Percentiles rank a stretch among this genome's conserved stretches.
These are phyloP conservation scores for Fusarium sp. DNA, from an alignment of 2,329 filamentous ascomycete species.

Conservation along the genomic window DNA sequence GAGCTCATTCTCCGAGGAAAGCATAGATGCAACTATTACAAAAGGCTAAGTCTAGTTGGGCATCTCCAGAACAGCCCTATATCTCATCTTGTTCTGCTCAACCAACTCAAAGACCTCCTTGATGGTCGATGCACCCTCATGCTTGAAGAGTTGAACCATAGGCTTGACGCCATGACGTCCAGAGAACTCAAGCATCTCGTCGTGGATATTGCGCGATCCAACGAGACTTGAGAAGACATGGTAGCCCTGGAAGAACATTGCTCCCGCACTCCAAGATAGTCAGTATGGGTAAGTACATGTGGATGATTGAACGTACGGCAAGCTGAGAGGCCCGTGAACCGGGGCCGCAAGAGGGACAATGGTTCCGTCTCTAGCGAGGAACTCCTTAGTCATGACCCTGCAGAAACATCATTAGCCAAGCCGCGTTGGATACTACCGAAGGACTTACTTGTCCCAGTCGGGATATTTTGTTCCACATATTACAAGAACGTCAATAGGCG, in stretches of 20 bases:
- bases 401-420: fast-evolving
- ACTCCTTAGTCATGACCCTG: slow-evolving; percentile 6
- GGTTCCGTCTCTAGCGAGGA: neutral
- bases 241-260: slow-evolving; percentile 16
- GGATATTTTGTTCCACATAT: slow-evolving; percentile 13
- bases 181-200: slow-evolving; percentile 14
- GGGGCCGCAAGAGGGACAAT: slow-evolving; percentile 1
- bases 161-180: neutral
- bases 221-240: slow-evolving; percentile 5
- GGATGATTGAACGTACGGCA: neutral
- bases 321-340: neutral
- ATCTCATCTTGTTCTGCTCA: slow-evolving; percentile 5
- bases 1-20: neutral
- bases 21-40: too few species aligned
- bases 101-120: neutral
- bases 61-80: slow-evolving; percentile 9
- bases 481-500: slow-evolving; percentile 5
- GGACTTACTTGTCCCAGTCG: slow-evolving; percentile 36
- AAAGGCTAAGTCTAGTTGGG: fast-evolving
- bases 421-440: fast-evolving
- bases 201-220: neutral
- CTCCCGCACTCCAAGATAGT: neutral
- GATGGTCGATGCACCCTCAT: neutral
- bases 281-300: neutral
- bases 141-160: slow-evolving; percentile 4